phyloP scores from a whole-genome alignment of 1,284 basidiomycete species.

The Ustilago bromivora region DNA sequence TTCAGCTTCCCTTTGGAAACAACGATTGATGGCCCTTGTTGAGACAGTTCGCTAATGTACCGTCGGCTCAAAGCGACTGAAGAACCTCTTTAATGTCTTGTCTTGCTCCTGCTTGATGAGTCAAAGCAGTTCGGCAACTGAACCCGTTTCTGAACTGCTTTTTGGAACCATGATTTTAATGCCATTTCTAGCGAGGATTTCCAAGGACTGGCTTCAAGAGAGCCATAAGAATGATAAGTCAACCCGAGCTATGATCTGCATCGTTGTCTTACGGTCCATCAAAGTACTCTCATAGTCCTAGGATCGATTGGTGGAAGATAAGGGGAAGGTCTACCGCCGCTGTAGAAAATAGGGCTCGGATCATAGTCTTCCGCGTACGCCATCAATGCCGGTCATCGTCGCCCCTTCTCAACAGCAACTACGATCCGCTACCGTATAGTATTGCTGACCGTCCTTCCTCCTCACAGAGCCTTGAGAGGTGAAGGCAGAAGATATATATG shows the following conservation, averaged over 20 bases:
- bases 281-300: too few relatives aligned
- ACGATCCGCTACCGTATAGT: background rate
- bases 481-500: background rate
- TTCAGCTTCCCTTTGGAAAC: background rate
- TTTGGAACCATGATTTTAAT: background rate
- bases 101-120: background rate
- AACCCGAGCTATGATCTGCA: too few relatives aligned
- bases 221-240: too few relatives aligned
- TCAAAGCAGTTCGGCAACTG: background rate
- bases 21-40: background rate
- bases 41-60: background rate
- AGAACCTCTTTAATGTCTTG: background rate
- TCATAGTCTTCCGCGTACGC: background rate
- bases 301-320: too few relatives aligned
- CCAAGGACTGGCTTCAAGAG: too few relatives aligned
- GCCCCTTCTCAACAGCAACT: background rate
- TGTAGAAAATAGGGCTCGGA: background rate
- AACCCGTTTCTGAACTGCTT: background rate
- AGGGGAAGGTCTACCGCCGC: too few relatives aligned
- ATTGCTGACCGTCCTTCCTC: background rate
- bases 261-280: too few relatives aligned
- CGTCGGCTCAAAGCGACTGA: background rate
- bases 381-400: constrained; percentile 1
- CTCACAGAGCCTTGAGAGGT: background rate
- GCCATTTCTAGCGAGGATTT: background rate